Percentiles rank a stretch among this genome's conserved stretches.
Conservation (phyloP, 148 eudicot species). For the Suaeda aralocaspica region DNA sequence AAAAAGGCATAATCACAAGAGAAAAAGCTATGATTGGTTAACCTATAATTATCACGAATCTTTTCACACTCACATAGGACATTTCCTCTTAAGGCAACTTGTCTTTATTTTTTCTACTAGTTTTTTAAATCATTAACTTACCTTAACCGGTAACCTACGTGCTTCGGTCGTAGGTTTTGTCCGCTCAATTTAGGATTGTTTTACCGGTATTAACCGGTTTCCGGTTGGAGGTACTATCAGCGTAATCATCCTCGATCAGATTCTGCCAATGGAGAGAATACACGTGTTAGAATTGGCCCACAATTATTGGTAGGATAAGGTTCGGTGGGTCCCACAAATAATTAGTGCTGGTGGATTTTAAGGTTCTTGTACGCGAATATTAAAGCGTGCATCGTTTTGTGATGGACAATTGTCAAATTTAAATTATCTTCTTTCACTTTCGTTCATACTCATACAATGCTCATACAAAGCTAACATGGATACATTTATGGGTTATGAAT, state of each 20-base stretch:
- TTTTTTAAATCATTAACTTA: neutral
- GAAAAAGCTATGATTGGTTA: too few relatives aligned
- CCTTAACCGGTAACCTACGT: constrained; percentile 13
- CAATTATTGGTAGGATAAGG: constrained; percentile 8
- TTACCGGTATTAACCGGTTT: constrained; percentile 10
- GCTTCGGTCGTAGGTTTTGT: neutral
- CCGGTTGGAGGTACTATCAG: constrained; percentile 5
- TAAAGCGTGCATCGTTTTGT: neutral
- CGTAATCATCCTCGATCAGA: constrained; percentile 13
- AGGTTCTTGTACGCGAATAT: constrained; percentile 1
- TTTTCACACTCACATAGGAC: constrained; percentile 16
- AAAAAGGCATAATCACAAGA: neutral
- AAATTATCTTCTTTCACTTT: neutral
- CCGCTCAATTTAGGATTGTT: too few relatives aligned
- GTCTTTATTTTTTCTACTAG: neutral
- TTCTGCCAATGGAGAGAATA: neutral
- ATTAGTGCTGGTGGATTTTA: neutral
- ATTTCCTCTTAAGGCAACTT: constrained; percentile 22
- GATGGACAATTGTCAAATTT: neutral
- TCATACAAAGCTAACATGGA: too few relatives aligned
- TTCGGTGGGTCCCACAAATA: neutral
- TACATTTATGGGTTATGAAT: too few relatives aligned
- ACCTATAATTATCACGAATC: neutral
- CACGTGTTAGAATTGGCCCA: neutral
- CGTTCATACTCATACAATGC: too few relatives aligned